Conservation (phyloP, 495 filamentous ascomycete species). For the Aspergillus cristatus region DNA sequence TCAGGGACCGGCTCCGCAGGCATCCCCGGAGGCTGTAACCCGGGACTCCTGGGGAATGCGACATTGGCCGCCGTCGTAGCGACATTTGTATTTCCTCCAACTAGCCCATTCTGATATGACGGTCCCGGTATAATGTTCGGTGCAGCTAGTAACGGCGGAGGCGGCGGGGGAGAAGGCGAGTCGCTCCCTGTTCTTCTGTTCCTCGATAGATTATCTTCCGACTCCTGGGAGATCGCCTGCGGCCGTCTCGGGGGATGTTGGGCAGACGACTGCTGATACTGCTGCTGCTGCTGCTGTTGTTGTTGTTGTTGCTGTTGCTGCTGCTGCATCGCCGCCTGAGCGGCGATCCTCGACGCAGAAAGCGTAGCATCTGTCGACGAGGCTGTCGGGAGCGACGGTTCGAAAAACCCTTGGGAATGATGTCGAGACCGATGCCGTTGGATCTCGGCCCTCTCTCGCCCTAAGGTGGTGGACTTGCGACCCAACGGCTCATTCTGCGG, state of each 20-base stretch:
- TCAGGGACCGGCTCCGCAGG: conserved; percentile 19
- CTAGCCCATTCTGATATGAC: conserved; percentile 55
- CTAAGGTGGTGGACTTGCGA: conserved; percentile 21
- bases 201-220: conserved; percentile 20
- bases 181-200: conserved; percentile 34
- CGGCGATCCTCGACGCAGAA: conserved; percentile 78
- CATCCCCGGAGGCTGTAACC: conserved; percentile 41
- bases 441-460: conserved; percentile 14
- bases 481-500: conserved; percentile 36
- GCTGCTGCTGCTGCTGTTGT: conserved; percentile 49
- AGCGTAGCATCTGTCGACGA: conserved; percentile 44
- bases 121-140: conserved; percentile 33
- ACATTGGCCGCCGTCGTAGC: conserved; percentile 79
- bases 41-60: conserved; percentile 67
- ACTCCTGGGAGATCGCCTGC: conserved; percentile 48
- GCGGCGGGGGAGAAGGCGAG: conserved; percentile 42
- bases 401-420: conserved; percentile 83
- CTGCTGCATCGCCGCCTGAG: conserved; percentile 80
- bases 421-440: conserved; percentile 43
- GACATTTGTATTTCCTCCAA: conserved; percentile 57
- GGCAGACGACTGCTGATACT: conserved; percentile 6
- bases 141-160: conserved; percentile 45
- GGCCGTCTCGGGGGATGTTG: conserved; percentile 60
- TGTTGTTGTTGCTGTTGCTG: conserved; percentile 52
- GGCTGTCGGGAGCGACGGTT: conserved; percentile 71